Evolutionary conservation across 345 rosid species (phyloP), one percentile per base, ranked within the genome.

Genomic region (Clarkia xantiana): DNA sequence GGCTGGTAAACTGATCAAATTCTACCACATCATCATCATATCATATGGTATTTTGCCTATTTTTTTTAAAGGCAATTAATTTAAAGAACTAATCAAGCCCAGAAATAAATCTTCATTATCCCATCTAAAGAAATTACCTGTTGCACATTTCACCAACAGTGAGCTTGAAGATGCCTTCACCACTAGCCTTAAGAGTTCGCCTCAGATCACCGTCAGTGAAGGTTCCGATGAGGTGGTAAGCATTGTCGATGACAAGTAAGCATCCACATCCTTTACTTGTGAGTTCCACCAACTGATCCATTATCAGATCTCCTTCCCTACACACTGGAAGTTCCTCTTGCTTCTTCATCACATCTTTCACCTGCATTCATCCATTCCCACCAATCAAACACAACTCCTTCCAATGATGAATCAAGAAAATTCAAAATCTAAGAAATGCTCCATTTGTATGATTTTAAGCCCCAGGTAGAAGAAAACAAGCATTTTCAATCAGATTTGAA

Each of bases 201-300:
- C 95, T 84, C 42, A 93, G 81, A 70, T 93, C 95, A 40, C 99
- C 95, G 64, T 93, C 99, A 0, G 99, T 87, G 51, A 87, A 87
- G 3, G 99, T 93, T 51, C 99, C 96, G 40, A 80, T 71, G 71
- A 93, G 71, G 61, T 56, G 86, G 62, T 67, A 16, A 3, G 58
- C 79, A 23, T 78, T 72, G 45, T 84, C 82, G 20, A 80, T 63
- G 44, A 91, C 94, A 54, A 91, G 86, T 62, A 91, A 68, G 65
- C 99, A 93, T 0, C 96, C 96, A 17, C 95, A 93, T 59, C 99
- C 96, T 67, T 87, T 87, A 57, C 94, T 80, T 0, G 90, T 84
- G 5, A 93, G 77, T 70, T 93, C 99, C 56, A 84, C 81, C 54
- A 93, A 61, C 71, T 93, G 99, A 52, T 84, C 94, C 94, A 84